Conservation (phyloP, 1,139 yeast species). For the Saccharomyces hybrid region DNA sequence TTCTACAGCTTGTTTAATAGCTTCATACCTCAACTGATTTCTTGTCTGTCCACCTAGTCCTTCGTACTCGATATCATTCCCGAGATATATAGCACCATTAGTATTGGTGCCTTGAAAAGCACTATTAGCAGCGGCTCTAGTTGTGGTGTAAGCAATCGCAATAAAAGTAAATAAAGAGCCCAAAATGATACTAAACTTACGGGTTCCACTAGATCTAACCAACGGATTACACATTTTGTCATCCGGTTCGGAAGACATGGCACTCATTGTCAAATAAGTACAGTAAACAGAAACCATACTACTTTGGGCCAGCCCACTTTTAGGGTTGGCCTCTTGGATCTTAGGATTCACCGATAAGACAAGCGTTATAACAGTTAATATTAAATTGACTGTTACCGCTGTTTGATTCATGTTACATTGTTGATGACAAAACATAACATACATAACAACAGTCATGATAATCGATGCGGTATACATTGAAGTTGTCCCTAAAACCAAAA, state of each 20-base stretch:
- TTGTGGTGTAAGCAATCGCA: conserved; percentile 95
- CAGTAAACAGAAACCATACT: conserved; percentile 95
- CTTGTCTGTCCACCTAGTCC: conserved; percentile 49
- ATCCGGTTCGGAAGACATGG: conserved; percentile 95
- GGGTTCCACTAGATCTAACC: conserved; percentile 79
- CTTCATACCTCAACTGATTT: conserved; percentile 77
- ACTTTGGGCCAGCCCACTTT: conserved; percentile 93
- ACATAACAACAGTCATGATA: conserved; percentile 70
- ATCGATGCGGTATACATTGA: conserved; percentile 73
- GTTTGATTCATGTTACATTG: conserved; percentile 90
- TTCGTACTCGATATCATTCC: conserved; percentile 34
- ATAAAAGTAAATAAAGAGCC: conserved; percentile 92
- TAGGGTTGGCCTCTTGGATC: conserved; percentile 88
- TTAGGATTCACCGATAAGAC: conserved; percentile 69
- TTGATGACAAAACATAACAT: conserved; percentile 69
- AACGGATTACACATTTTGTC: conserved; percentile 88
- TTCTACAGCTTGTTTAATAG: conserved; percentile 86
- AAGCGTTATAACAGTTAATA: conserved; percentile 58
- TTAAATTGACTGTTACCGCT: conserved; percentile 70
- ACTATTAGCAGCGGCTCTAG: conserved; percentile 85
- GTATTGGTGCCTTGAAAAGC: conserved; percentile 41
- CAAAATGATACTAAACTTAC: conserved; percentile 78
- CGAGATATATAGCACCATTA: conserved; percentile 27
- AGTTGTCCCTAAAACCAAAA: conserved; percentile 80
- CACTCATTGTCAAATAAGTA: conserved; percentile 85